Evolutionary conservation across 2,329 filamentous ascomycete genomes (phyloP).

Genomic region (Colletotrichum noveboracense): DNA sequence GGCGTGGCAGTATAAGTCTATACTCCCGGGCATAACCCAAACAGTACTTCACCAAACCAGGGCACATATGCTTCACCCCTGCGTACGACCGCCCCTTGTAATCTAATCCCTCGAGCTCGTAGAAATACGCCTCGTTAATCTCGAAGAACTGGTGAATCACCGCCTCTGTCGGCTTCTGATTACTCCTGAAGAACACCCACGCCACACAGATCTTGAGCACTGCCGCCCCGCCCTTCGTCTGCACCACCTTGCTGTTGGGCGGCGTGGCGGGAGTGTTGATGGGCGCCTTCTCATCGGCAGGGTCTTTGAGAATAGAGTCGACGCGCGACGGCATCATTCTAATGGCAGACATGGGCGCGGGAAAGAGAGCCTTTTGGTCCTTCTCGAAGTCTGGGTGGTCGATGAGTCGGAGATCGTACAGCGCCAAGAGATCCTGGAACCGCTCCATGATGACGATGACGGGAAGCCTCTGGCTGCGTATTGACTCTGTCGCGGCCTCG

Average conservation of each 20-base stretch:
- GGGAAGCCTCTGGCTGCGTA: neutral
- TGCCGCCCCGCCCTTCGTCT: neutral
- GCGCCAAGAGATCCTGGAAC: neutral
- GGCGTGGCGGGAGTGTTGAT: neutral
- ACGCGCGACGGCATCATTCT: neutral
- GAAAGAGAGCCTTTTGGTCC: neutral
- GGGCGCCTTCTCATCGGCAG: neutral
- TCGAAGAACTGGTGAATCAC: constrained; percentile 6
- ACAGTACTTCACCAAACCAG: neutral
- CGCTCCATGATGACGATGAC: constrained; percentile 7
- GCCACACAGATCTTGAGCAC: constrained; percentile 9
- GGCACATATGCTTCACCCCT: neutral
- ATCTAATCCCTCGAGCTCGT: constrained; percentile 4
- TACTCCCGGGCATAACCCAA: neutral
- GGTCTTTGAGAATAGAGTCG: neutral
- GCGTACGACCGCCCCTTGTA: neutral
- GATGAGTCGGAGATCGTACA: neutral
- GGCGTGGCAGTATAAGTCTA: neutral
- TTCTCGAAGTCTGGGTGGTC: neutral
- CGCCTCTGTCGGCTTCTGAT: neutral
- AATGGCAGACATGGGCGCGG: neutral
- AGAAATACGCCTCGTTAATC: neutral
- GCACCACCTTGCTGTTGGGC: neutral
- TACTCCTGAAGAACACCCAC: neutral
- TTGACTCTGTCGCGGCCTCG: neutral